Evolutionary conservation across 768 basidiomycete genomes (phyloP), one percentile per base, ranked within the genome.

Genomic region (Steccherinum ochraceum): DNA sequence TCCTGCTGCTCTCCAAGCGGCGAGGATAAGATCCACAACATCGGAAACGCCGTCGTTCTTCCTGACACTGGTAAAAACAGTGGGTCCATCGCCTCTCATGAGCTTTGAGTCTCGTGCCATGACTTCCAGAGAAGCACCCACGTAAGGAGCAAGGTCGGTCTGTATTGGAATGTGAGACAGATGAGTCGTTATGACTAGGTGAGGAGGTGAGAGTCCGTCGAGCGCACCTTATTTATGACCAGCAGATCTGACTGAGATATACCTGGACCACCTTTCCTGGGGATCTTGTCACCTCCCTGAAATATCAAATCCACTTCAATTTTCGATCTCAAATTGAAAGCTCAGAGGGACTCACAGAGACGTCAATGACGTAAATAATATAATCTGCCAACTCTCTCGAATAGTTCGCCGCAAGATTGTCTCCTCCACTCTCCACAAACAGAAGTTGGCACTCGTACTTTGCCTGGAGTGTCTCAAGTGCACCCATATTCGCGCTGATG

Each of bases 261-360:
- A 10, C 95, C 96, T 1, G 95, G 96, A 1, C 95, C 96, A 3
- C 96, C 95, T 72, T 99, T 99, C 20, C 95, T 77, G 19, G 96
- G 96, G 56, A 99, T 94, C 70, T 99, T 99, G 70, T 99, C 95
- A 0, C 95, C 95, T 10, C 96, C 95, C 87, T 89, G 55, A n/a
- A n/a, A 47, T 18, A 10, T 35, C 46, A 13, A 23, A 16, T 50
- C 26, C 46, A 26, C 16, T 43, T 42, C 40, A 46, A 45, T 11
- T 18, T 25, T 20, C 5, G 19, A 43, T 21, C 19, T 35, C 23
- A 41, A 12, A 49, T 42, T 5, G 26, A 11, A n/a, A n/a, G n/a
- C n/a, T n/a, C n/a, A n/a, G n/a, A 51, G 20, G 54, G n/a, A 54
- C 59, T 20, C 55, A 89, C 88, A 52, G 89, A 80, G 55, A 91